Base-by-base conservation (phyloP, 2,329 filamentous ascomycete genomes). In the Penicillium crustosum region DNA sequence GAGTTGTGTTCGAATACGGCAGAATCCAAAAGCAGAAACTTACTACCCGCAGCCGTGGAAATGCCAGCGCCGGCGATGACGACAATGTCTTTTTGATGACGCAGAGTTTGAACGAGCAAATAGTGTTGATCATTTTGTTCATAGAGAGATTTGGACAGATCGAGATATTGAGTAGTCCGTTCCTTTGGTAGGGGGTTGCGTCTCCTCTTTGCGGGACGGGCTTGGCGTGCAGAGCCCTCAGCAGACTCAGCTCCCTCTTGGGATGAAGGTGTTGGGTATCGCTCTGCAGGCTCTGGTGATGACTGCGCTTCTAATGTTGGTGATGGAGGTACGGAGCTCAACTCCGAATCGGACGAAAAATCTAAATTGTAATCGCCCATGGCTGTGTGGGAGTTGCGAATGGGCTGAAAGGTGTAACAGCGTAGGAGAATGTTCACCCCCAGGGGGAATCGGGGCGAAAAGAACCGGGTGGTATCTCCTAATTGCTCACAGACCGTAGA, bases 11-110 rank as follows among this genome's bases (percentile, higher is more conserved):
- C 48, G 10, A 33, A 50, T 31, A 43, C 51, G 50, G 54, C 54
- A 60, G 49, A 64, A 55, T 60, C 59, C 50, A 38, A 47, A 49
- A 63, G 54, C 59, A 66, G 70, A 61, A 66, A 85, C 88, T 71
- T 82, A 90, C 87, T 95, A 62, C 94, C 94, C 66, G 94, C 93
- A 53, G 93, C 93, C 51, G 97, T 94, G 39, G 94, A 97, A 68
- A 99, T 99, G 61, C 94, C 94, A 63, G 94, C 94, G 58, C 94
- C 94, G 47, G 93, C 94, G 73, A 99, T 90, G 51, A 97, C 91
- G 35, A 99, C 91, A 72, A 99, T 96, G 79, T 96, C 97, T 78
- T 93, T 90, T 81, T 94, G 94, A 71, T 90, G 92, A 69, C 89
- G 88, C 55, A 99, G 77, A 25, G 87, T 88, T 43, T 87, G 84